A percentile compares a stretch with the other conserved stretches of the same genome.
Evolutionary conservation across 805 yeast species (phyloP).

Genomic region (Pichia occidentalis): DNA sequence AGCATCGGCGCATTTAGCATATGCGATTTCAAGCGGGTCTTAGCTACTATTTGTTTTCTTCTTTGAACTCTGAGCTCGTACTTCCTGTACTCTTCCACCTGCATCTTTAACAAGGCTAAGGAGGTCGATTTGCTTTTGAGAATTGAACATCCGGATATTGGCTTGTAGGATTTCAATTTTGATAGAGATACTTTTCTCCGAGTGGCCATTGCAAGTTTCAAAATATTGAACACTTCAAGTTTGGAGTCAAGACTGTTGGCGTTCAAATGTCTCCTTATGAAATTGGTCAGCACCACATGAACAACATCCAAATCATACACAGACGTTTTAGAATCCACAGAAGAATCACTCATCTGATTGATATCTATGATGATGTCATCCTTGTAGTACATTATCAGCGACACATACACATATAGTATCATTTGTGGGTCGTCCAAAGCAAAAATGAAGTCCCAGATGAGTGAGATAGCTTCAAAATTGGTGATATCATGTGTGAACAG

Average conservation of each 20-base stretch:
- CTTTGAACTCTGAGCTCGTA: no score
- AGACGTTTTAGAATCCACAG: slow-evolving; percentile 23
- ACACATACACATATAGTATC: slow-evolving; percentile 54
- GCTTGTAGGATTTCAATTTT: slow-evolving; percentile 5
- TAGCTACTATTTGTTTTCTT: no score
- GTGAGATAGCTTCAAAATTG: slow-evolving; percentile 41
- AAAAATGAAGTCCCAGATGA: slow-evolving; percentile 65
- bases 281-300: slow-evolving; percentile 25
- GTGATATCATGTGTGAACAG: slow-evolving; percentile 66
- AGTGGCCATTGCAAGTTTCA: slow-evolving; percentile 18
- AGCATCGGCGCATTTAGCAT: background rate
- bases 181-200: slow-evolving; percentile 11
- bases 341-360: slow-evolving; percentile 27
- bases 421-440: slow-evolving; percentile 47
- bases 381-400: slow-evolving; percentile 43
- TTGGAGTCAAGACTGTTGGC: slow-evolving; percentile 20
- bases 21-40: no score
- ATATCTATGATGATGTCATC: slow-evolving; percentile 35
- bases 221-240: slow-evolving; percentile 22
- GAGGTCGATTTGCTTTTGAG: slow-evolving; percentile 14
- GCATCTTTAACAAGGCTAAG: slow-evolving; percentile 14
- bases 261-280: slow-evolving; percentile 24
- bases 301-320: slow-evolving; percentile 23
- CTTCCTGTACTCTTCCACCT: no score
- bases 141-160: slow-evolving; percentile 18